Base-by-base conservation (phyloP, 257 asterid genomes). In the Solanum clarkiae region DNA sequence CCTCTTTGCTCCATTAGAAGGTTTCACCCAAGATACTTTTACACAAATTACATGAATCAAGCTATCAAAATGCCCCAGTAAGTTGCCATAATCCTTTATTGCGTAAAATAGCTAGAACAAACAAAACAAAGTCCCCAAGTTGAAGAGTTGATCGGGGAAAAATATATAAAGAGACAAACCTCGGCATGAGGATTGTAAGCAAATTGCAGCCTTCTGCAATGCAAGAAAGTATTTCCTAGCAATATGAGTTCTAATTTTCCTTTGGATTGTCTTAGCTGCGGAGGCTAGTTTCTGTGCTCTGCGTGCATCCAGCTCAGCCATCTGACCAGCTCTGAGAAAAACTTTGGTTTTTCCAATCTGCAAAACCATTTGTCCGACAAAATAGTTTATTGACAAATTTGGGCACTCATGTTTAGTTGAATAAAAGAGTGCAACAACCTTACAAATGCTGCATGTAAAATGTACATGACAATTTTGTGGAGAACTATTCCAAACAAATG, bases 281-380 rank as follows among this genome's bases (percentile, higher is more conserved):
- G 80, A 94, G 85, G 92, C 92, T 59, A 97, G 97, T 90, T 93
- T 97, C 82, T 86, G 94, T 56, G 98, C 98, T 90, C 98, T 90
- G 24, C 92, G 97, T 59, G 98, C 96, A 95, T 97, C 99, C 82
- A 97, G 93, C 66, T 95, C 99, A 53, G 99, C 99, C 98, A 97
- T 95, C 88, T 97, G 99, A 89, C 99, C 99, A 84, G 99, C 98
- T 91, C 99, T 89, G 55, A 96, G 90, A 87, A 96, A 96, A 87
- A 96, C 96, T 88, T 96, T 95, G 8, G 99, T 91, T 87, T 97
- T 97, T 69, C 99, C 99, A 53, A 92, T 93, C 98, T 97, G 97
- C 88, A 89, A 86, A 75, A 51, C n/a, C 80, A 54, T 36, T 20
- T 79, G 47, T 51, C 65, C 24, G 18, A 53, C 26, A 29, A 79